Evolutionary conservation across 2,329 filamentous ascomycete genomes (phyloP).

Genomic region (Penicillium fuscoglaucum): DNA sequence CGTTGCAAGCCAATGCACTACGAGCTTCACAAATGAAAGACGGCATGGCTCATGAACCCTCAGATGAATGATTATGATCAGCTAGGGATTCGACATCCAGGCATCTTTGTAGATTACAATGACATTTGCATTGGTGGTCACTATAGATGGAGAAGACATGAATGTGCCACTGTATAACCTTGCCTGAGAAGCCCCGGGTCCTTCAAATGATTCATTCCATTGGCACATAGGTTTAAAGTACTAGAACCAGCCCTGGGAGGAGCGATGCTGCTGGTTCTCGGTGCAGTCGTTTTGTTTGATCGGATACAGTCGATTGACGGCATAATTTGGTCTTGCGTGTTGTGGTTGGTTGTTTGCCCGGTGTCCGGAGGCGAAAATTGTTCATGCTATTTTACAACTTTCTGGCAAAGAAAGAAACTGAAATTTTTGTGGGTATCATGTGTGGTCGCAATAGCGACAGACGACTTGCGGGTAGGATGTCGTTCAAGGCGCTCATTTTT

Average conservation of each 20-base stretch:
- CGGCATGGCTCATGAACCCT: background rate
- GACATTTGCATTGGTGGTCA: background rate
- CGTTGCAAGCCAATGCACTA: background rate
- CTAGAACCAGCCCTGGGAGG: background rate
- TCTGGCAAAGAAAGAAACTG: constrained; percentile 1
- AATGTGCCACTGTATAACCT: background rate
- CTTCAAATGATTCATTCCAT: constrained; percentile 1
- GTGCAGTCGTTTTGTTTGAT: background rate
- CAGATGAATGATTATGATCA: background rate
- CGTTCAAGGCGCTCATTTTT: constrained; percentile 43
- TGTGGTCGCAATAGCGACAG: background rate
- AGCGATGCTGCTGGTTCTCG: background rate
- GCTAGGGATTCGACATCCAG: background rate
- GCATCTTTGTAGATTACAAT: background rate
- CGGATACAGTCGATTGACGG: background rate
- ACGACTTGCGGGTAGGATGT: background rate
- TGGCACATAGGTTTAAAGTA: background rate
- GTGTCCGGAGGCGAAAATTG: background rate
- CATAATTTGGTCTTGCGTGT: background rate
- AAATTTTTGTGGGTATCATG: constrained; percentile 8
- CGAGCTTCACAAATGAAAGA: background rate
- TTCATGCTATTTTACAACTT: background rate
- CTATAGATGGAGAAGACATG: background rate
- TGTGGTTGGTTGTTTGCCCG: background rate
- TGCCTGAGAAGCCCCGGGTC: background rate